phyloP scores from a whole-genome alignment of 139 green algal genomes.

The Chlorella sp. region DNA sequence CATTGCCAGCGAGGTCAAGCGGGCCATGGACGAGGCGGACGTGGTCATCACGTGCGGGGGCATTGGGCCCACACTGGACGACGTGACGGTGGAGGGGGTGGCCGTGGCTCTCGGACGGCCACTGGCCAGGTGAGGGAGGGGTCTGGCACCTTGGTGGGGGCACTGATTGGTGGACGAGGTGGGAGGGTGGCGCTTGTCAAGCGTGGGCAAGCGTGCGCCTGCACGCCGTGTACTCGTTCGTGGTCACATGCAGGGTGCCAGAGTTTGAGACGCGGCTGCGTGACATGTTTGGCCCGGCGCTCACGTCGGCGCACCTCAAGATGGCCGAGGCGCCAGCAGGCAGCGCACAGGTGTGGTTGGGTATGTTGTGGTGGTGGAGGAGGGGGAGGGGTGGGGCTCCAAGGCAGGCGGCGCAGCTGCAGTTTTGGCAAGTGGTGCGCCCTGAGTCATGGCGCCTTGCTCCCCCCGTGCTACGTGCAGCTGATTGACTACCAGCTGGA shows the following conservation, averaged over 20 bases:
- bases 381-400: too few species aligned
- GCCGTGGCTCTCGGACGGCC: constrained; percentile 38
- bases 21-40: constrained; percentile 28
- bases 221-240: too few species aligned
- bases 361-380: background rate
- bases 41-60: constrained; percentile 75
- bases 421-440: too few species aligned
- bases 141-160: background rate
- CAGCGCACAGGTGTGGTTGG: background rate
- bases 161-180: too few species aligned
- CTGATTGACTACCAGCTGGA: constrained; percentile 43
- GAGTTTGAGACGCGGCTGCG: constrained; percentile 55
- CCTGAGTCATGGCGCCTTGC: background rate
- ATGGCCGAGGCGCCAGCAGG: constrained; percentile 60
- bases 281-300: constrained; percentile 51
- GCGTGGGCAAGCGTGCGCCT: too few species aligned
- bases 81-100: constrained; percentile 75
- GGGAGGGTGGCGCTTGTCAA: too few species aligned
- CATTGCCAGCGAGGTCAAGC: constrained; percentile 44
- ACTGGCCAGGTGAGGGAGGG: constrained; percentile 5
- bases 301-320: constrained; percentile 76
- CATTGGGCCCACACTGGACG: constrained; percentile 83
- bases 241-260: constrained; percentile 47
- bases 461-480: constrained; percentile 9
- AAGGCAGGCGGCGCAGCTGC: too few species aligned